Evolutionary conservation across 352 stramenopile species (phyloP).

Genomic region (Phytopythium delawarense): DNA sequence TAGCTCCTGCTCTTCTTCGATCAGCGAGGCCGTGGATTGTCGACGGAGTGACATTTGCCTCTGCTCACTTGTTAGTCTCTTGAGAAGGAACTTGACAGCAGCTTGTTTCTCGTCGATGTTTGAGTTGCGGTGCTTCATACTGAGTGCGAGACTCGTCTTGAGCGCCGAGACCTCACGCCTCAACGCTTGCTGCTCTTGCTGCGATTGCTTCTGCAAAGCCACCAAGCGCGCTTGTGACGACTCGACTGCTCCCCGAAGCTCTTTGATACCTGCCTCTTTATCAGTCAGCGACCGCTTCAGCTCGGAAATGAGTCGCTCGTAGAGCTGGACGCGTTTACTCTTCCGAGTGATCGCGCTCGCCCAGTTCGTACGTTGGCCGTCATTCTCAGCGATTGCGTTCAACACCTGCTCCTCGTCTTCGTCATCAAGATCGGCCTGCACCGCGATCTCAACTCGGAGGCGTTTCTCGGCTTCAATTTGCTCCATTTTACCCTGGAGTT

Average conservation of each 20-base stretch:
- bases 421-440: slow-evolving; percentile 50
- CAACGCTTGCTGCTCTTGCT: slow-evolving; percentile 39
- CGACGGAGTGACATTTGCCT: slow-evolving; percentile 1
- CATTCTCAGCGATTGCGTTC: slow-evolving; percentile 34
- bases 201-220: slow-evolving; percentile 27
- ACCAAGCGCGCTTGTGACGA: slow-evolving; percentile 32
- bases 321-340: slow-evolving; percentile 33
- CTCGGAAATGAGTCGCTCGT: slow-evolving; percentile 67
- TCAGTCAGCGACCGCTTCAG: slow-evolving; percentile 50
- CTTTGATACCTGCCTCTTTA: slow-evolving; percentile 32
- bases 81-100: slow-evolving; percentile 39
- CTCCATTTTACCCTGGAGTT: slow-evolving; percentile 35
- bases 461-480: slow-evolving; percentile 25
- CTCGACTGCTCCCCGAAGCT: slow-evolving; percentile 26
- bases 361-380: slow-evolving; percentile 1
- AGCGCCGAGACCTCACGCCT: slow-evolving; percentile 34
- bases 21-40: slow-evolving; percentile 2
- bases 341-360: slow-evolving; percentile 1
- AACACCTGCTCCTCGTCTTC: slow-evolving; percentile 48
- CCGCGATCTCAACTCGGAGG: slow-evolving; percentile 24
- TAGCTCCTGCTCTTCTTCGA: slow-evolving; percentile 2
- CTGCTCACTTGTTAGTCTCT: slow-evolving; percentile 23
- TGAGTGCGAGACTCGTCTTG: slow-evolving; percentile 38
- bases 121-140: slow-evolving; percentile 36
- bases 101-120: slow-evolving; percentile 62